Base-by-base conservation (phyloP, 768 basidiomycete genomes). In the Lentinula raphanica region DNA sequence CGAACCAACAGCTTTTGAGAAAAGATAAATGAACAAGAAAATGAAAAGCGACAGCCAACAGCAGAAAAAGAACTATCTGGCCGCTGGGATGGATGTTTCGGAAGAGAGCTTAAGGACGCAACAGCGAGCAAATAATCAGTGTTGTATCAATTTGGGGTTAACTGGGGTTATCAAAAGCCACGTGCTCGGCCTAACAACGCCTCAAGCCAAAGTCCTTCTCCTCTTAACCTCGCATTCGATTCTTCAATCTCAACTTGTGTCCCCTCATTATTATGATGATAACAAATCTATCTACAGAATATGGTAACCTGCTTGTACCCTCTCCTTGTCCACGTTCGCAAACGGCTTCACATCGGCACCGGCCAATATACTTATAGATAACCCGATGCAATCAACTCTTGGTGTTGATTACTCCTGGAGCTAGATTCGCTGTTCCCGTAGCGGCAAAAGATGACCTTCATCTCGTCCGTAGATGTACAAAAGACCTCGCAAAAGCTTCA, bases 1-100 rank as follows among this genome's bases (percentile, higher is more conserved):
- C 56, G 32, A 42, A 58, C 58, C 49, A 58, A 46, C 58, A 49
- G 29, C 58, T 58, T 50, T 53, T 58, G 29, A 27, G 25, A 49
- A 49, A 19, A 25, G 25, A 38, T 29, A 39, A 49, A 49, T 49
- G 35, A 21, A 28, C 7, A n/a, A 57, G 46, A 49, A 35, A 49
- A 49, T 35, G 39, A 40, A n/a, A 59, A 45, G 36, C 42, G 36
- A 25, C 28, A 32, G 42, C 40, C 29, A 31, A 32, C 44, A 40
- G 35, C 53, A 40, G 36, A 29, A 28, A 50, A 36, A 11, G 32
- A 5, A 25, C 36, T 45, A 45, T 46, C 44, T 46, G 15, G 56
- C 46, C 44, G 56, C 56, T 57, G 56, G 21, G 28, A 35, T 44
- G 27, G 54, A 56, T 38, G 54, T 21, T 51, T 25, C 23, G 38